Evolutionary conservation across 768 basidiomycete species (phyloP).

Genomic region (Suillus tomentosus): DNA sequence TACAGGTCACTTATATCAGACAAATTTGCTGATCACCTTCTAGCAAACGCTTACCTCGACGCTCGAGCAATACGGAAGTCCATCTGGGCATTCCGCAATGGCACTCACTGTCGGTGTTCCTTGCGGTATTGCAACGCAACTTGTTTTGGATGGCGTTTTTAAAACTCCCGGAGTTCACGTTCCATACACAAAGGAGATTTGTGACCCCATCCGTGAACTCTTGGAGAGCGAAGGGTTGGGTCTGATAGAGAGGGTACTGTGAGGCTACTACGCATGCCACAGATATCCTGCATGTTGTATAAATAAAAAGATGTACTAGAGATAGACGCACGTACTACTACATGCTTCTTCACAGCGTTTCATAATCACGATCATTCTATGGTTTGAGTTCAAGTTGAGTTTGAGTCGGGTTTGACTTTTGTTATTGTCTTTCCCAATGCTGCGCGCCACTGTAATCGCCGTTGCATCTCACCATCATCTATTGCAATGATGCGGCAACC

Average conservation of each 20-base stretch:
- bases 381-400: neutral
- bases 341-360: neutral
- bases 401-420: neutral
- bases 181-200: constrained; percentile 86
- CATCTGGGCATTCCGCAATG: constrained; percentile 86
- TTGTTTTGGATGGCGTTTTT: constrained; percentile 86
- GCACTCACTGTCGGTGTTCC: constrained; percentile 90
- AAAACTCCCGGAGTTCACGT: constrained; percentile 77
- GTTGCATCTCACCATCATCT: neutral
- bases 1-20: neutral
- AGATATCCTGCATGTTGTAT: neutral
- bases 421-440: constrained; percentile 2
- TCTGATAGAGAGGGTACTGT: constrained; percentile 68
- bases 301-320: constrained; percentile 3
- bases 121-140: constrained; percentile 90
- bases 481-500: constrained; percentile 24
- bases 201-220: constrained; percentile 66
- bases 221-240: constrained; percentile 78
- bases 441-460: neutral
- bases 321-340: neutral
- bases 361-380: neutral
- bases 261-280: constrained; percentile 19
- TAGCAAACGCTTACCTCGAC: constrained; percentile 90
- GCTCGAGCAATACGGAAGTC: constrained; percentile 84
- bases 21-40: constrained; percentile 10